Percentiles rank a stretch among this genome's conserved stretches.
Conservation (phyloP, 371 early-diverging fungal genomes). For the Mucor indicus region DNA sequence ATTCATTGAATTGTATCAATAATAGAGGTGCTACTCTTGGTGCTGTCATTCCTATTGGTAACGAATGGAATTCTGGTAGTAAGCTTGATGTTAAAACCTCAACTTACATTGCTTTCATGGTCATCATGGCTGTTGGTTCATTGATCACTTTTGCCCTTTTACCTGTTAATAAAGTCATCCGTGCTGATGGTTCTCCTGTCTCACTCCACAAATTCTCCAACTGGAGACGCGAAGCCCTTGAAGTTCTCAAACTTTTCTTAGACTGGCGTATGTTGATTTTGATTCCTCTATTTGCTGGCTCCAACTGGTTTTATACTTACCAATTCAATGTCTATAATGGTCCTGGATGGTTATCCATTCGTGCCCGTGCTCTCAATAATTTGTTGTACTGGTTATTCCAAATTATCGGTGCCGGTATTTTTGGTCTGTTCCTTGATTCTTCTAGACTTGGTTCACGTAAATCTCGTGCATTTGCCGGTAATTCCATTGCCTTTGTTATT, state of each 20-base stretch:
- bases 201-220: slow-evolving; percentile 53
- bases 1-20: not conserved
- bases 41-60: slow-evolving; percentile 18
- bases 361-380: slow-evolving; percentile 65
- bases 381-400: slow-evolving; percentile 68
- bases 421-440: slow-evolving; percentile 57
- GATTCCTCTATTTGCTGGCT: slow-evolving; percentile 66
- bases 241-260: slow-evolving; percentile 58
- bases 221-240: slow-evolving; percentile 47
- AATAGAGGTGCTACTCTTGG: slow-evolving; percentile 19
- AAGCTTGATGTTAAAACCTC: slow-evolving; percentile 28
- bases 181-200: slow-evolving; percentile 62
- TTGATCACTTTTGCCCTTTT: slow-evolving; percentile 52
- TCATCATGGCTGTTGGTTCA: slow-evolving; percentile 61
- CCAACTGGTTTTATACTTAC: slow-evolving; percentile 78
- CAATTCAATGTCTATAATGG: slow-evolving; percentile 43
- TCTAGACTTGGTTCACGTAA: slow-evolving; percentile 35
- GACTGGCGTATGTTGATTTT: slow-evolving; percentile 64
- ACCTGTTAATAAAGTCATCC: slow-evolving; percentile 58
- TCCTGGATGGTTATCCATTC: slow-evolving; percentile 47
- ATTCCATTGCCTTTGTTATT: slow-evolving; percentile 37
- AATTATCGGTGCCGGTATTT: slow-evolving; percentile 59
- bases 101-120: slow-evolving; percentile 66
- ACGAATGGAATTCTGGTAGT: slow-evolving; percentile 36
- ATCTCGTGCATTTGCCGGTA: slow-evolving; percentile 52